Evolutionary conservation across 1,139 yeast genomes (phyloP).

Genomic region (Hyphopichia khmerensis): DNA sequence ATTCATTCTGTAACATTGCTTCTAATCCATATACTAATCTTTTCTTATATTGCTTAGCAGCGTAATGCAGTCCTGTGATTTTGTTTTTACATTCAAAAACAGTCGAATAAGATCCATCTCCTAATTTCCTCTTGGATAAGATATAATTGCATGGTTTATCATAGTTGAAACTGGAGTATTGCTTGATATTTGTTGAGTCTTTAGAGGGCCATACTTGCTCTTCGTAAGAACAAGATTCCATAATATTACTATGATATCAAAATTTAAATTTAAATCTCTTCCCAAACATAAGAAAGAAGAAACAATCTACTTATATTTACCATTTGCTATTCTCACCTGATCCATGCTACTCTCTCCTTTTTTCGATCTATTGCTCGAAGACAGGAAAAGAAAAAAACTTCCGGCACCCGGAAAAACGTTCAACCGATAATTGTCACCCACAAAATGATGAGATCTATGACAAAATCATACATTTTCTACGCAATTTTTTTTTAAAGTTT

Average conservation of each 20-base stretch:
- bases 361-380: neutral
- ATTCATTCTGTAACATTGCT: conserved; percentile 50
- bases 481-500: no score
- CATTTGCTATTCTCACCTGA: neutral
- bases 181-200: conserved; percentile 1
- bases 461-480: neutral
- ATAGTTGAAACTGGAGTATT: neutral
- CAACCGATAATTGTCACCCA: no score
- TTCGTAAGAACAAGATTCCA: neutral
- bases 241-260: neutral
- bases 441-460: neutral
- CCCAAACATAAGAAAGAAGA: no score
- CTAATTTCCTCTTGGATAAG: conserved; percentile 29
- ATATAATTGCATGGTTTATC: conserved; percentile 32
- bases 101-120: conserved; percentile 39
- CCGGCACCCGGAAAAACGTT: neutral
- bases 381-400: neutral
- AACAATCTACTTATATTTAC: neutral
- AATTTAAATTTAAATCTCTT: no score
- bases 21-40: conserved; percentile 35
- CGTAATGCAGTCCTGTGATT: conserved; percentile 33
- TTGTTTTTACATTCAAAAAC: conserved; percentile 40
- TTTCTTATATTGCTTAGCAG: conserved; percentile 38
- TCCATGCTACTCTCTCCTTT: neutral
- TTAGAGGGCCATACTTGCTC: conserved; percentile 3